Conservation (phyloP, 2,329 filamentous ascomycete species). For the Dactylonectria macrodidyma region DNA sequence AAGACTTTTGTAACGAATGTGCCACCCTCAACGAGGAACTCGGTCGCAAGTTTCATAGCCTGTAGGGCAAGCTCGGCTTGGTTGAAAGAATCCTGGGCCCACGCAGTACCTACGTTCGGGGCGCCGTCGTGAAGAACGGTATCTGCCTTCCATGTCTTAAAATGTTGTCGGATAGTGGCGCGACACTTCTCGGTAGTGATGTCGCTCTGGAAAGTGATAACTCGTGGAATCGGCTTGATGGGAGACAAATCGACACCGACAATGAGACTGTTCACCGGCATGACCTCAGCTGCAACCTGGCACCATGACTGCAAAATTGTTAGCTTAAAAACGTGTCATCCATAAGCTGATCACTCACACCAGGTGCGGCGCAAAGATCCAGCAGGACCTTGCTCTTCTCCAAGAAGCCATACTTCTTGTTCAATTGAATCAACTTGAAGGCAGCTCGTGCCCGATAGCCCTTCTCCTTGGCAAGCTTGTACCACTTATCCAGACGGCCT, state of each 20-base stretch:
- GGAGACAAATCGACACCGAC: constrained; percentile 94
- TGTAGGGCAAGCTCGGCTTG: constrained; percentile 94
- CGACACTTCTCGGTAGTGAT: constrained; percentile 98
- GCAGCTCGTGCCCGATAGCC: constrained; percentile 95
- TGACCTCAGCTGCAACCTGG: constrained; percentile 95
- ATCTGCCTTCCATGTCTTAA: constrained; percentile 97
- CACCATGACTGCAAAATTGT: constrained; percentile 82
- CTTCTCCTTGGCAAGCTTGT: constrained; percentile 98
- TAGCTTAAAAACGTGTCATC: constrained; percentile 37
- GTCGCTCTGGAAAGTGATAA: constrained; percentile 96
- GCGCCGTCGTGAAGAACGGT: constrained; percentile 97
- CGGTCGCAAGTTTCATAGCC: constrained; percentile 92
- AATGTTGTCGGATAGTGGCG: constrained; percentile 87
- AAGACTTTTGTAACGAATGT: constrained; percentile 99
- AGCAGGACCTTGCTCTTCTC: constrained; percentile 96
- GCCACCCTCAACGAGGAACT: constrained; percentile 90
- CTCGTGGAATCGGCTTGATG: constrained; percentile 94
- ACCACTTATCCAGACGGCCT: constrained; percentile 98
- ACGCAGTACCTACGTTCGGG: constrained; percentile 97
- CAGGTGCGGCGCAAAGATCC: constrained; percentile 97
- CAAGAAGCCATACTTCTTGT: constrained; percentile 99
- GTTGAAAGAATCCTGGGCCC: constrained; percentile 98
- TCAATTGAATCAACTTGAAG: constrained; percentile 98
- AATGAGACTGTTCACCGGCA: constrained; percentile 92
- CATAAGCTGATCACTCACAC: constrained; percentile 67